These are phyloP conservation scores for Gymnopus androsaceus DNA, from an alignment of 1,284 basidiomycete genomes.

Conservation along the genomic window DNA sequence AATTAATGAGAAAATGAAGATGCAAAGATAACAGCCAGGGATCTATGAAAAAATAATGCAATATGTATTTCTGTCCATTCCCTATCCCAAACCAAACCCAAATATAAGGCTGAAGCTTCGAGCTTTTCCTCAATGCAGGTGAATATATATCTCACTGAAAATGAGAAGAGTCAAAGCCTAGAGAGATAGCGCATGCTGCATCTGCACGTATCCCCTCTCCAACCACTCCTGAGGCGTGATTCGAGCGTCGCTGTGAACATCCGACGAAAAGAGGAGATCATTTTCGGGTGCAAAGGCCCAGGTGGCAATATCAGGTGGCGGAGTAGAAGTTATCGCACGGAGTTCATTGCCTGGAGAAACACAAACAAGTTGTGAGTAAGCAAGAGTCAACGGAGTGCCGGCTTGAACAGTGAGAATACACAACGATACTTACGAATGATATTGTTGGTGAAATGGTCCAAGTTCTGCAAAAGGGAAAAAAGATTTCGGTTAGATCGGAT, in stretches of 20 bases:
- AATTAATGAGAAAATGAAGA: no score
- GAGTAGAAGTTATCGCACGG: slow-evolving; percentile 54
- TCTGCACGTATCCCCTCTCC: slow-evolving; percentile 42
- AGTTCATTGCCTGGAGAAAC: slow-evolving; percentile 52
- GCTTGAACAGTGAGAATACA: neutral
- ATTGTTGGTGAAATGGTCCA: slow-evolving; percentile 67
- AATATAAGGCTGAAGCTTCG: no score
- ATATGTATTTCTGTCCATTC: no score
- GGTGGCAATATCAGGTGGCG: slow-evolving; percentile 54
- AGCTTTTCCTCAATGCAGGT: no score
- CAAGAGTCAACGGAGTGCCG: neutral
- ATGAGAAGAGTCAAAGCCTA: no score
- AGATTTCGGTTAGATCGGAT: slow-evolving; percentile 12
- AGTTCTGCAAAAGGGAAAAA: slow-evolving; percentile 40
- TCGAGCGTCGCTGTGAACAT: slow-evolving; percentile 37
- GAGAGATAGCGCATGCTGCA: slow-evolving; percentile 38
- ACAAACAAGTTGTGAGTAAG: neutral
- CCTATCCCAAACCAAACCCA: no score
- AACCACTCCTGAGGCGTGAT: slow-evolving; percentile 59
- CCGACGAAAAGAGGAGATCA: slow-evolving; percentile 50
- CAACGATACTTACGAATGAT: slow-evolving; percentile 52
- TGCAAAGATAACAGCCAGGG: no score
- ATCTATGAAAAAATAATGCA: no score
- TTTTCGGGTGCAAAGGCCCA: slow-evolving; percentile 66
- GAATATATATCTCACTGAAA: no score